Evolutionary conservation across 2,329 filamentous ascomycete genomes (phyloP), one percentile per base, ranked within the genome.

Genomic region (Leptographium lundbergii): DNA sequence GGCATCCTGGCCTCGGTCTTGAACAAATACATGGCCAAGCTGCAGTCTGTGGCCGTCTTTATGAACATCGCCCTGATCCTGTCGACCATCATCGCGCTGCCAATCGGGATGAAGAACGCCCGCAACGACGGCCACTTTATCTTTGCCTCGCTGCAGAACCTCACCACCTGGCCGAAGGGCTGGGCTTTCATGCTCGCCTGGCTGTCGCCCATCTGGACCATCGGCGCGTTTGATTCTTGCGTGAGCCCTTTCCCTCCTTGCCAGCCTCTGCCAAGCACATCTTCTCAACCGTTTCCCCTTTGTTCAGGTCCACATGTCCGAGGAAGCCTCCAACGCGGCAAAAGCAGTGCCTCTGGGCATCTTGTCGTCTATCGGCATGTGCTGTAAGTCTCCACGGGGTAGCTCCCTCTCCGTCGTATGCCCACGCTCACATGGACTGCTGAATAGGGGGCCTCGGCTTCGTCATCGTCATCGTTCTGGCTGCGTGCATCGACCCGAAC

Each of bases 141-240:
- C 39, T 86, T 84, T 64, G 72, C 74, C 0, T 70, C 79, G n/a
- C 71, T 77, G 1, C 76, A 79, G 19, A 85, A 85, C 63, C 68
- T 80, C 2, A 82, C 80, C 0, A 77, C 76, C 0, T 85, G 82
- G 79, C 77, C 79, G 4, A 73, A 72, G 0, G 77, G 78, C 0
- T 81, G 79, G 77, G 71, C 78, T 0, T 85, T 84, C 63, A 81
- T 85, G 71, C 69, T 85, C 2, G 71, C 79, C 0, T 85, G 81
- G 79, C 71, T 85, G 24, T 75, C 74, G 34, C 82, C 82, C 0
- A 84, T 86, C 61, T 86, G 82, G 82, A 81, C 80, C 0, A 79
- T 79, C 45, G 73, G 73, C n/a, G 75, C 73, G 1, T 83, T 83
- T 61, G 80, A 83, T 64, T 77, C 75, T 2, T 82, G 79, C 58